These are phyloP conservation scores for Zygoascus ofunaensis DNA, from an alignment of 805 yeast genomes.

Conservation along the genomic window DNA sequence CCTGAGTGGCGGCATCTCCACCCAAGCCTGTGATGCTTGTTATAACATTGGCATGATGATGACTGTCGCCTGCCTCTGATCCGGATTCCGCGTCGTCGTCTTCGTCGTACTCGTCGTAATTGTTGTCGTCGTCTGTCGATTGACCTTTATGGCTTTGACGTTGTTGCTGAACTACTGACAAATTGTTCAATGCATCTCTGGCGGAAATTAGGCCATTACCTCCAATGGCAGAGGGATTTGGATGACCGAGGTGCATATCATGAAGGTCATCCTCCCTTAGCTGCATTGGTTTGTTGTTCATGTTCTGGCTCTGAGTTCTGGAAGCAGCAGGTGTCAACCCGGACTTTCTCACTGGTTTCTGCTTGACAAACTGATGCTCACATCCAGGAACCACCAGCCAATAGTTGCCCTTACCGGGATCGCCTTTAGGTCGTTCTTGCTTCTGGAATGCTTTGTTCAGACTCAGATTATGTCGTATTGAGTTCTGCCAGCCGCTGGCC, in stretches of 20 bases:
- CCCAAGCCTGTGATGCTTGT: not conserved
- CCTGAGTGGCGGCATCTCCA: not conserved
- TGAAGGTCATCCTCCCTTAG: too few relatives aligned
- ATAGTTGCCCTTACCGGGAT: slow-evolving; percentile 62
- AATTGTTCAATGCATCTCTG: too few relatives aligned
- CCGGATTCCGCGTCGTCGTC: slow-evolving; percentile 2
- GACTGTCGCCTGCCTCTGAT: not conserved
- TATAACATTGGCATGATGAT: too few relatives aligned
- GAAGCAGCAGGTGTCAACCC: not conserved
- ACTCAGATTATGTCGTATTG: slow-evolving; percentile 88
- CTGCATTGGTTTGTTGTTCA: too few relatives aligned
- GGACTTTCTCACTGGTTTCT: slow-evolving; percentile 5
- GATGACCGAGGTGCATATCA: too few relatives aligned
- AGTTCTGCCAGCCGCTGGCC: slow-evolving; percentile 96
- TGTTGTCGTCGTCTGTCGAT: slow-evolving; percentile 13
- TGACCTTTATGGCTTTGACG: too few relatives aligned
- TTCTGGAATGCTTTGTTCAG: slow-evolving; percentile 88
- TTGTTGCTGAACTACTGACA: too few relatives aligned
- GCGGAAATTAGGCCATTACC: too few relatives aligned
- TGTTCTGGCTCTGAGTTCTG: too few relatives aligned
- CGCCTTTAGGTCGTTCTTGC: slow-evolving; percentile 70
- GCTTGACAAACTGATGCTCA: slow-evolving; percentile 65
- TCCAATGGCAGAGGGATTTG: too few relatives aligned
- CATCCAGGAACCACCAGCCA: slow-evolving; percentile 85
- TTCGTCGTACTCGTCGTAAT: slow-evolving; percentile 11